Base-by-base conservation (phyloP, 2,329 filamentous ascomycete genomes). In the Beauveria brongniartii region DNA sequence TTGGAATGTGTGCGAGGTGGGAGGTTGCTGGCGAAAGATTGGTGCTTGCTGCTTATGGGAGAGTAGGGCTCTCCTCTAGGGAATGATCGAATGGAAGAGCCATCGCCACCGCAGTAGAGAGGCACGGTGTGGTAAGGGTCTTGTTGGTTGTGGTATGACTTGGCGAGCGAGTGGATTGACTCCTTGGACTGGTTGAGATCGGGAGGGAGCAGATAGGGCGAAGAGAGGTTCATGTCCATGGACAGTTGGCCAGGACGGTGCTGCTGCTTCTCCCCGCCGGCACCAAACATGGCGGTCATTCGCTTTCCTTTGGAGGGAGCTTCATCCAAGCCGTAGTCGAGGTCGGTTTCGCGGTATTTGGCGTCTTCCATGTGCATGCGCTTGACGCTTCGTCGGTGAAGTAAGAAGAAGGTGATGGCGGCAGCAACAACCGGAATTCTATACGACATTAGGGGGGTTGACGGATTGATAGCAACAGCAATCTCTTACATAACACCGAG, bases 131-230 rank as follows among this genome's bases (percentile, higher is more conserved):
- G 85, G 75, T 97, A 97, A 41, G 92, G 93, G 72, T 97, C 93
- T 68, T 95, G 89, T 59, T 87, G 83, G 66, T 85, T 82, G 61
- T 86, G 82, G 51, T 93, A 82, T 2, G 87, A 88, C 59, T 89
- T 86, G 28, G 92, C 90, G 65, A 97, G 79, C 3, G 92, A 95
- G 72, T 92, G 87, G 64, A 97, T 80, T 5, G 93, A 97, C 66
- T 96, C 92, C 50, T 85, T 84, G 1, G 93, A 97, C 69, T 84
- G 81, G 47, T 94, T 86, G 22, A 93, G 70, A 59, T 85, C 86
- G 1, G 90, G 90, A 5, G 94, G 92, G n/a, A 97, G 81, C n/a
- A 99, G 82, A 72, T 97, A 99, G 2, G 94, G 94, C 67, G 87
- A 94, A 40, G 84, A 85, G 53, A 92, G 80, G 69, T 89, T 85